Percentiles rank a stretch among this genome's conserved stretches.
Evolutionary conservation across 1,284 basidiomycete genomes (phyloP).

Genomic region (Naganishia cerealis): DNA sequence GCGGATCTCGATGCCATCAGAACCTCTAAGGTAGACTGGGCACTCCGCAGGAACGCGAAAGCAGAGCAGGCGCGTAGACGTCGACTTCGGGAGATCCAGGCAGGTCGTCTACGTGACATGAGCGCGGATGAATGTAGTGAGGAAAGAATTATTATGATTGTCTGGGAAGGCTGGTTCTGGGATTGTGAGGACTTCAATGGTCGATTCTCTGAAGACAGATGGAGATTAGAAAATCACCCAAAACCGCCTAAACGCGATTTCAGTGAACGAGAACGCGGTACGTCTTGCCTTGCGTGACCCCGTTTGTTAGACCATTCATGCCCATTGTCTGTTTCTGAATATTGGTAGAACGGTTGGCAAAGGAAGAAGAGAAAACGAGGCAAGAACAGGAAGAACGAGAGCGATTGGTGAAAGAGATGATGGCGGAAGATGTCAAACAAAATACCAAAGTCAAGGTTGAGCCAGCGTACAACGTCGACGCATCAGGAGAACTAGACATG

Average conservation of each 20-base stretch:
- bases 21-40: conserved; percentile 48
- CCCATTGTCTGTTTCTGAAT: conserved; percentile 32
- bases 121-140: conserved; percentile 5
- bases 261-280: conserved; percentile 23
- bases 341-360: conserved; percentile 30
- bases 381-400: conserved; percentile 27
- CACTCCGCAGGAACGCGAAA: conserved; percentile 38
- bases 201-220: conserved; percentile 49
- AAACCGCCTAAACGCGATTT: conserved; percentile 13
- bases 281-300: neutral
- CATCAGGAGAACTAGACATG: conserved; percentile 11
- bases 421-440: conserved; percentile 38
- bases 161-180: conserved; percentile 52
- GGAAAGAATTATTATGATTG: conserved; percentile 29
- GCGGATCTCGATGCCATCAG: conserved; percentile 32
- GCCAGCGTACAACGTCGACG: neutral
- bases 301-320: conserved; percentile 43
- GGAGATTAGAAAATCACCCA: conserved; percentile 25
- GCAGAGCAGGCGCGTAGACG: conserved; percentile 30
- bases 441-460: conserved; percentile 34
- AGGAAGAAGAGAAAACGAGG: conserved; percentile 34
- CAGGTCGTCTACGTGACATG: neutral
- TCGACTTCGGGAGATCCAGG: conserved; percentile 3
- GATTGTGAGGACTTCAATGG: conserved; percentile 51
- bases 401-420: conserved; percentile 43